Evolutionary conservation across 805 yeast species (phyloP).

Genomic region (Dipodascus albidus): DNA sequence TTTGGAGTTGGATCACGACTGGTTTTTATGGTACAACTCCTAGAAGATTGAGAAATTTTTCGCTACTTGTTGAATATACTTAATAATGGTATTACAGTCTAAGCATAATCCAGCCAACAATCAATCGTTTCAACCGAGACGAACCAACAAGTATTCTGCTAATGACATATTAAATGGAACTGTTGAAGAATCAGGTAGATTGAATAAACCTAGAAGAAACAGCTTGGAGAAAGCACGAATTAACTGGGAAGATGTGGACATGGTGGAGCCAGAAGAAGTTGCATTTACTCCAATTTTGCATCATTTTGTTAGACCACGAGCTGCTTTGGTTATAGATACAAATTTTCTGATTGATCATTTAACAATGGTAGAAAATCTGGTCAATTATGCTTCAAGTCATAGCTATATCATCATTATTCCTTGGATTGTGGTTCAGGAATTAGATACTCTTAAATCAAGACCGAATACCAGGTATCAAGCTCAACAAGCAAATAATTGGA

Average conservation of each 20-base stretch:
- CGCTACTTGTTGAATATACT: too few relatives aligned
- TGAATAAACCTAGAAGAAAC: not conserved
- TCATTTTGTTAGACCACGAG: too few relatives aligned
- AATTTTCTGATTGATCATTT: slow-evolving; percentile 70
- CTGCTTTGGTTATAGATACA: slow-evolving; percentile 57
- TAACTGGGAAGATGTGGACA: not conserved
- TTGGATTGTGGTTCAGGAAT: slow-evolving; percentile 52
- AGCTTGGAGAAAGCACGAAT: not conserved
- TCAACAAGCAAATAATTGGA: slow-evolving; percentile 59
- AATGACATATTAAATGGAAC: not conserved
- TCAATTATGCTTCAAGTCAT: slow-evolving; percentile 29
- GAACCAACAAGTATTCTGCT: not conserved
- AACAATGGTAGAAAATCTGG: slow-evolving; percentile 41
- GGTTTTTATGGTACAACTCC: too few relatives aligned
- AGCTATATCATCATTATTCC: slow-evolving; percentile 56
- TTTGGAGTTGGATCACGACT: too few relatives aligned
- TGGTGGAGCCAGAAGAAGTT: too few relatives aligned
- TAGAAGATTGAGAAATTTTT: too few relatives aligned
- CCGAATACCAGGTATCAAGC: slow-evolving; percentile 10
- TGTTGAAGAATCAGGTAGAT: not conserved
- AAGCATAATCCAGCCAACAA: too few relatives aligned
- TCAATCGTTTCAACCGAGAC: too few relatives aligned
- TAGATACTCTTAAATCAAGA: slow-evolving; percentile 69
- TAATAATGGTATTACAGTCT: too few relatives aligned
- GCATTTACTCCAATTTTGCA: too few relatives aligned